phyloP scores from a whole-genome alignment of 2,329 filamentous ascomycete species.

The Penicillium sp. region DNA sequence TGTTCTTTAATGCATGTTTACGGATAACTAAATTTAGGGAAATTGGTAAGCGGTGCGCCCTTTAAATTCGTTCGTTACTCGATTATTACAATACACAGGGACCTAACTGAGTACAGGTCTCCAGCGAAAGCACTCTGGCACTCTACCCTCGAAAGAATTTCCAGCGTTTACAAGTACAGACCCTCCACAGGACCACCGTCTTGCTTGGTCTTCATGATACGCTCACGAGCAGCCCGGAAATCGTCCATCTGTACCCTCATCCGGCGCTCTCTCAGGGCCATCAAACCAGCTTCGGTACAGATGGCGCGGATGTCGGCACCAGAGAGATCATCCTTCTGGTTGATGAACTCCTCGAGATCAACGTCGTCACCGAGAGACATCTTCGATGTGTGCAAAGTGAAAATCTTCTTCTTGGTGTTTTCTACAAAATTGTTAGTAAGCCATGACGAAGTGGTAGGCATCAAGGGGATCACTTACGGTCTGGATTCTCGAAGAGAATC shows the following conservation, averaged over 20 bases:
- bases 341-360: constrained; percentile 98
- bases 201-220: constrained; percentile 96
- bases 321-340: constrained; percentile 94
- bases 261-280: constrained; percentile 88
- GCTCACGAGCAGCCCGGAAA: constrained; percentile 87
- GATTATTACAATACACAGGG: constrained; percentile 30
- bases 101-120: constrained; percentile 11
- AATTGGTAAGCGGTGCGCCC: not conserved
- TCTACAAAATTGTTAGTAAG: constrained; percentile 47
- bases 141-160: constrained; percentile 8
- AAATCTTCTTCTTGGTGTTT: constrained; percentile 97
- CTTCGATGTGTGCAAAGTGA: constrained; percentile 95
- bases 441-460: not conserved
- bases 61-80: constrained; percentile 16
- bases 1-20: not conserved
- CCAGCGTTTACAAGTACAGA: constrained; percentile 78
- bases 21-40: not conserved
- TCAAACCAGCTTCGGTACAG: constrained; percentile 91
- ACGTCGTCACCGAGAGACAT: constrained; percentile 96
- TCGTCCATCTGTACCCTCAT: constrained; percentile 99
- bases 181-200: constrained; percentile 93
- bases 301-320: constrained; percentile 99
- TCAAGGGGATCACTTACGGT: constrained; percentile 52
- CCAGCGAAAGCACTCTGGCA: constrained; percentile 2
- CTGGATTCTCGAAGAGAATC: constrained; percentile 76